phyloP scores from a whole-genome alignment of 225 moss, liverwort and hornwort species.

The Anthoceros angustus region DNA sequence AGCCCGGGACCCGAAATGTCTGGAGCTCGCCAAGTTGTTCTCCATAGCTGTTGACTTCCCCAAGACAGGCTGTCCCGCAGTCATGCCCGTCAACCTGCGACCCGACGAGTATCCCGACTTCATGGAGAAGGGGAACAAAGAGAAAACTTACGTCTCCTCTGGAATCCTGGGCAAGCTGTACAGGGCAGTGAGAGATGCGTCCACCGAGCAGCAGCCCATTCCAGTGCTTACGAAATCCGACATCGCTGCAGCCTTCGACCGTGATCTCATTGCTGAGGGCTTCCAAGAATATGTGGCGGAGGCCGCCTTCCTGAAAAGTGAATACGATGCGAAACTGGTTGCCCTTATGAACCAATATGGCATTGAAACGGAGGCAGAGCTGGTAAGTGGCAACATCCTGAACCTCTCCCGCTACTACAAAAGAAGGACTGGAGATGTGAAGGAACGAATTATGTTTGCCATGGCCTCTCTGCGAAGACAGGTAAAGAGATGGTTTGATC shows the following conservation, averaged over 20 bases:
- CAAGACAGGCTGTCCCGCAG: slow-evolving; percentile 62
- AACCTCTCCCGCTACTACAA: slow-evolving; percentile 29
- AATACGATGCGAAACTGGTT: slow-evolving; percentile 53
- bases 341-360: slow-evolving; percentile 74
- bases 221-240: slow-evolving; percentile 13
- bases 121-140: slow-evolving; percentile 62
- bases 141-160: slow-evolving; percentile 28
- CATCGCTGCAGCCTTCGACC: slow-evolving; percentile 25
- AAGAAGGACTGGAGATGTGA: slow-evolving; percentile 34
- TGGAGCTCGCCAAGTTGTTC: slow-evolving; percentile 48
- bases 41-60: slow-evolving; percentile 66
- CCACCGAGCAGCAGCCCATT: slow-evolving; percentile 14
- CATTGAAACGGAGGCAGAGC: slow-evolving; percentile 64
- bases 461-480: slow-evolving; percentile 38
- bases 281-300: slow-evolving; percentile 31
- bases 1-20: slow-evolving; percentile 46
- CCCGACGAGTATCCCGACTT: slow-evolving; percentile 55
- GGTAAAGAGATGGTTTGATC: slow-evolving; percentile 40
- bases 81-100: slow-evolving; percentile 26
- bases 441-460: slow-evolving; percentile 33
- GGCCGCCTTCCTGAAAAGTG: slow-evolving; percentile 22
- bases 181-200: slow-evolving; percentile 30
- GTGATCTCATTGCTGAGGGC: slow-evolving; percentile 26
- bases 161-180: slow-evolving; percentile 51
- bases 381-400: slow-evolving; percentile 55